Conservation (phyloP, 495 filamentous ascomycete species). For the Hypoxylon rickii region DNA sequence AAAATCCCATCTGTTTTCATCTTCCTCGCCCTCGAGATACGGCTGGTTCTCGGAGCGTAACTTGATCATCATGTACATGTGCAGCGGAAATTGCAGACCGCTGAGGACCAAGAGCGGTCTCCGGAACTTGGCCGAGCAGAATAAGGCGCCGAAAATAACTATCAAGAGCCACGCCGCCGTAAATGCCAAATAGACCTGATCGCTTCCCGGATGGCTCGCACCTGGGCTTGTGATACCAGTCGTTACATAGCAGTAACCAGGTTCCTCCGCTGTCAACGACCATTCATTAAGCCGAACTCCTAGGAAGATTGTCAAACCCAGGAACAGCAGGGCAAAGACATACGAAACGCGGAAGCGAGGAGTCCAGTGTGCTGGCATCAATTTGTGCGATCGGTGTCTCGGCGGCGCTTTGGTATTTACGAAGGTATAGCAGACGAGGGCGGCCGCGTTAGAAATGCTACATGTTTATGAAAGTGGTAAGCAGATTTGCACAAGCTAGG, state of each 20-base stretch:
- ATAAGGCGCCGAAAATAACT: constrained; percentile 37
- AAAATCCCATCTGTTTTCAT: constrained; percentile 46
- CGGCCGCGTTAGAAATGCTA: constrained; percentile 43
- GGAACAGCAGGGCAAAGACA: constrained; percentile 36
- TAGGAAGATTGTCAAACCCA: constrained; percentile 41
- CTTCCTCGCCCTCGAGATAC: constrained; percentile 37
- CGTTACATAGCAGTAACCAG: constrained; percentile 40
- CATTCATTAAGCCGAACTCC: constrained; percentile 38
- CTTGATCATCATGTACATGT: constrained; percentile 45
- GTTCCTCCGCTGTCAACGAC: constrained; percentile 25
- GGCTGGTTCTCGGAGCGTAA: constrained; percentile 41
- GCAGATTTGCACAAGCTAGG: neutral
- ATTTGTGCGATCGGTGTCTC: constrained; percentile 11
- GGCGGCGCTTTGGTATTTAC: constrained; percentile 24
- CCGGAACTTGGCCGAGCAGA: constrained; percentile 30
- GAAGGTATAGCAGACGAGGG: constrained; percentile 43
- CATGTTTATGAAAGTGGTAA: neutral
- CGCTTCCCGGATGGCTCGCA: constrained; percentile 33
- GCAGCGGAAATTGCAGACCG: constrained; percentile 42
- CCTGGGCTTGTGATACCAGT: constrained; percentile 21
- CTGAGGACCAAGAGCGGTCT: constrained; percentile 35
- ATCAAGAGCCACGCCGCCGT: constrained; percentile 40
- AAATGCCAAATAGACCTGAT: constrained; percentile 41
- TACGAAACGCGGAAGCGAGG: constrained; percentile 39
- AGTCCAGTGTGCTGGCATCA: constrained; percentile 18